Evolutionary conservation across 371 early-diverging fungal genomes (phyloP), one percentile per base, ranked within the genome.

Genomic region (Sporodiniella umbellata): DNA sequence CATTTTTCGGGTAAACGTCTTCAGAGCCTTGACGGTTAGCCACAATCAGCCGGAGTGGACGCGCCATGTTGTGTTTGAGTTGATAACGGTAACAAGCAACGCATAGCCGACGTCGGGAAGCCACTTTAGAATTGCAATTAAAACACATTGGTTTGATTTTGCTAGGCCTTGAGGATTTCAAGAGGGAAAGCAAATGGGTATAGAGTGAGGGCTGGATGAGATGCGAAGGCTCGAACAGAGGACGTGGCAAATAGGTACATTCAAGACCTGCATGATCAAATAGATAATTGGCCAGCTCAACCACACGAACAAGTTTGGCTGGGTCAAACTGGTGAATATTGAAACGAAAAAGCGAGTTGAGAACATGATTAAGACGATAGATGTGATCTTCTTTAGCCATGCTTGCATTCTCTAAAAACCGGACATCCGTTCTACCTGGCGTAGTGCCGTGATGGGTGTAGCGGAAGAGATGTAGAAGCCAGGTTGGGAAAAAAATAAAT

Each of bases 321-420:
- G 59, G 37, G 45, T 71, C 70, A 45, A 75, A 58, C 4, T 52
- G 25, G 33, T 65, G 62, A 14, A 75, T 22, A 23, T 71, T 64
- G 52, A 75, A 75, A 6, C 75, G 69, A 26, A 75, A 75, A 4
- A 75, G 48, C 0, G 69, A 66, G 25, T 75, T 75, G 33, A 75
- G 48, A 12, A 71, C 68, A 50, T 71, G 59, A 35, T 75, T 75
- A 8, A 75, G 48, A 17, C 75, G 60, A 25, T 69, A 75, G 21
- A 75, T 66, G 31, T 71, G 72, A 31, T 75, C 75, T 39, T 71
- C 69, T 44, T 75, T 75, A 8, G 75, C 75, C 31, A 63, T 51
- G 17, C 51, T 53, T 14, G 65, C 69, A 52, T 75, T 69, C 40
- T 69, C 72, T 8, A 71, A 25, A 25, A 75, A 75, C 0, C 75